Base-by-base conservation (phyloP, 805 yeast species). In the Candida vartiovaarae region DNA sequence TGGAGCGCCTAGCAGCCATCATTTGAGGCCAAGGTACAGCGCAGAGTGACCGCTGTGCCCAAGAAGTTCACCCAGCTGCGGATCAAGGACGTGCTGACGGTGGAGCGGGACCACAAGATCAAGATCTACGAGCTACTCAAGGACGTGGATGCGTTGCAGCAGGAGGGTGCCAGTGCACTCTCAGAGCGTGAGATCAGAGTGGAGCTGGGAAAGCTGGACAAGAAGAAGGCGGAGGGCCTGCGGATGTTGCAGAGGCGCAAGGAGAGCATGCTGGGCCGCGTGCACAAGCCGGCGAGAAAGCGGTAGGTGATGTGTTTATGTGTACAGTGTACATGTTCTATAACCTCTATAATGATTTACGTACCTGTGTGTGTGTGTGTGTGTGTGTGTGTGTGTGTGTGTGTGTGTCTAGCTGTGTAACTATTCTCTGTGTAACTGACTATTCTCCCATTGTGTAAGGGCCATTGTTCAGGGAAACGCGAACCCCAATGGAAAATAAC, bases 21-120 rank as follows among this genome's bases (percentile, higher is more conserved):
- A n/a, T 49, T 55, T 10, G 53, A 52, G 29, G 50, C 59, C 8
- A 56, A 48, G 45, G 49, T 56, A 3, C 42, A 45, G 3, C 39
- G 62, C 32, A 38, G 55, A 5, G 15, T 45, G 4, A 48, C 48
- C 3, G 34, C 49, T 26, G 60, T 58, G 5, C 62, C 62, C 5
- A 56, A 56, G 47, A 55, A 49, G 43, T 56, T 58, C 27, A 38
- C 52, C 3, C 40, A 37, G 9, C 39, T 58, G 8, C 36, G 41
- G 33, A 53, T 58, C 29, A 46, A 48, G 28, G 60, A 58, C 39
- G 55, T 58, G 1, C 40, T 58, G 4, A 39, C 49, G 0, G 52
- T 58, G 0, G 62, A 58, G 34, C 44, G 59, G 39, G 62, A 58
- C n/a, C 60, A 56, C 36, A 53, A 54, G 45, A 38, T 56, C 30